Percentiles rank a stretch among this genome's conserved stretches.
Conservation (phyloP, 2,329 filamentous ascomycete species). For the Diaporthe sp. region DNA sequence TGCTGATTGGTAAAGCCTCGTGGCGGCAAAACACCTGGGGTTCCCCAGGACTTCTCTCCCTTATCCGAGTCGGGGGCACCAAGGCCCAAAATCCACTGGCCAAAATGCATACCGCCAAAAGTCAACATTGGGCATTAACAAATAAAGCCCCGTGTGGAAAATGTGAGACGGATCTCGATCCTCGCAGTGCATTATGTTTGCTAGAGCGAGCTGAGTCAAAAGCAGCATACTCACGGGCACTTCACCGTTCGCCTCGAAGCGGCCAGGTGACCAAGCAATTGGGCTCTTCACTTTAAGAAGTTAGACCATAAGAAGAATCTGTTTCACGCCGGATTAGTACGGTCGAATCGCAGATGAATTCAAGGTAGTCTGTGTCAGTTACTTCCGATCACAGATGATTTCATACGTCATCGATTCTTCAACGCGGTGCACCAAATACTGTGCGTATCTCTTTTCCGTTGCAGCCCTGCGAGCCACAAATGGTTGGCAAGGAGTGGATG, state of each 20-base stretch:
- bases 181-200: not conserved
- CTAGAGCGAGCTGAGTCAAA: constrained; percentile 12
- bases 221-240: not conserved
- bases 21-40: not conserved
- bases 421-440: not conserved
- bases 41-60: not conserved
- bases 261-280: not conserved
- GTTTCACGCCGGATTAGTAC: constrained; percentile 9
- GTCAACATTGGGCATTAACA: constrained; percentile 14
- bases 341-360: not conserved
- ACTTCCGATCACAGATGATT: not conserved
- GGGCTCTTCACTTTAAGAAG: not conserved
- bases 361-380: not conserved
- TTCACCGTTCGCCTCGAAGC: not conserved
- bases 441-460: not conserved
- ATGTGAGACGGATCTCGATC: constrained; percentile 19
- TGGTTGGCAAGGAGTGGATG: not conserved
- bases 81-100: not conserved
- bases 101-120: not conserved
- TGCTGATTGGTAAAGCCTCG: constrained; percentile 24
- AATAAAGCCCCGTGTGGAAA: not conserved
- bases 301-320: not conserved
- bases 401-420: not conserved
- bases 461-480: too few species aligned
- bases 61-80: not conserved